Percentiles rank a stretch among this genome's conserved stretches.
phyloP scores from a whole-genome alignment of 2,329 filamentous ascomycete genomes.

The Tolypocladium sp. region DNA sequence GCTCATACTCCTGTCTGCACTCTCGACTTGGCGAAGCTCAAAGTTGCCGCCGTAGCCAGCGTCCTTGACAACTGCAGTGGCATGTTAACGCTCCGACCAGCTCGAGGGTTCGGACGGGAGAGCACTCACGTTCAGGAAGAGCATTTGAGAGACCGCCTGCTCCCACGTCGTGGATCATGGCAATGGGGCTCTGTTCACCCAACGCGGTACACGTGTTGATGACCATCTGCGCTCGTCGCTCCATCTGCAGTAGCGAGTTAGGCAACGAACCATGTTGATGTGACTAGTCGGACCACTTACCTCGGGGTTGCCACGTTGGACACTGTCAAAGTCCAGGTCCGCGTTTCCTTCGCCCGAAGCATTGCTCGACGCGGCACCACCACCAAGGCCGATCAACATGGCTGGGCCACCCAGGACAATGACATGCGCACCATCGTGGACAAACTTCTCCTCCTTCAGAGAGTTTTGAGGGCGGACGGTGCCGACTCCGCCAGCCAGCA shows the following conservation, averaged over 20 bases:
- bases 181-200: constrained; percentile 78
- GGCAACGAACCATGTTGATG: background rate
- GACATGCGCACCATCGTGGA: constrained; percentile 79
- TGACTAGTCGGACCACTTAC: background rate
- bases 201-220: constrained; percentile 89
- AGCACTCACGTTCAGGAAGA: constrained; percentile 57
- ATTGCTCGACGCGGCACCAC: constrained; percentile 87
- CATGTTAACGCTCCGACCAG: background rate
- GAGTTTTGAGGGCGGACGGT: constrained; percentile 87
- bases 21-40: constrained; percentile 90
- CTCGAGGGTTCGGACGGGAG: background rate
- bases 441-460: constrained; percentile 70
- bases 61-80: constrained; percentile 63
- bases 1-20: constrained; percentile 82
- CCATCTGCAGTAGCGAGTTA: constrained; percentile 41
- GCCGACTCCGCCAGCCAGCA: constrained; percentile 93
- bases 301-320: constrained; percentile 93
- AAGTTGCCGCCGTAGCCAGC: constrained; percentile 85
- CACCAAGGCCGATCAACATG: constrained; percentile 95
- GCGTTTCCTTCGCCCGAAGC: constrained; percentile 81
- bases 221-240: constrained; percentile 92
- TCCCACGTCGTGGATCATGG: constrained; percentile 95
- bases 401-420: constrained; percentile 92
- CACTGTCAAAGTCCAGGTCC: constrained; percentile 92
- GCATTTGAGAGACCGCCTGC: constrained; percentile 73